Evolutionary conservation across 2,329 filamentous ascomycete genomes (phyloP).

Genomic region (Westerdykella sp.): DNA sequence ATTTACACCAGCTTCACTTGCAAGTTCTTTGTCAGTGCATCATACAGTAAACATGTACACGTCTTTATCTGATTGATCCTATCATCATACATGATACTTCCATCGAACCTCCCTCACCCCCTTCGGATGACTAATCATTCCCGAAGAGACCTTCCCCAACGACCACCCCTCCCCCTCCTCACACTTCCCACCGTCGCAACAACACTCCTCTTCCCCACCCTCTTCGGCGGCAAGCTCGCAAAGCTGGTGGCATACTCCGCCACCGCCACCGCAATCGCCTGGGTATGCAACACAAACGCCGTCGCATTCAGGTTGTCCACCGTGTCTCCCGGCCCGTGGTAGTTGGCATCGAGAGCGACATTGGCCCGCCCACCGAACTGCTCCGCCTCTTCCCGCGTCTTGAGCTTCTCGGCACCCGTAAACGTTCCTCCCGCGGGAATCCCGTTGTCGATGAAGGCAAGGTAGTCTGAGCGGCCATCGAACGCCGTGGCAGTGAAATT

Average conservation of each 20-base stretch:
- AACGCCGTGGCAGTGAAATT: slow-evolving; percentile 30
- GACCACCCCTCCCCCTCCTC: slow-evolving; percentile 62
- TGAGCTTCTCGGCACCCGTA: slow-evolving; percentile 36
- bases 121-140: slow-evolving; percentile 15
- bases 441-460: slow-evolving; percentile 31
- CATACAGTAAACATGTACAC: no score
- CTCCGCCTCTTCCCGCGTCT: slow-evolving; percentile 31
- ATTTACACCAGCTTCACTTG: no score
- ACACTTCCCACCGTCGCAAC: background rate
- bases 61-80: no score
- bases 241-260: slow-evolving; percentile 27
- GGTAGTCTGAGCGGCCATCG: slow-evolving; percentile 36
- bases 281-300: slow-evolving; percentile 27
- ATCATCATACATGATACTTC: no score
- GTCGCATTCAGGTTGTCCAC: slow-evolving; percentile 30
- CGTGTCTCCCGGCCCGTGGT: slow-evolving; percentile 34
- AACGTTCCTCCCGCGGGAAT: slow-evolving; percentile 34
- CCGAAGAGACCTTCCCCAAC: slow-evolving; percentile 49
- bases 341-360: slow-evolving; percentile 27
- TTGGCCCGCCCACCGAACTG: slow-evolving; percentile 32
- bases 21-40: no score
- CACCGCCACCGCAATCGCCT: slow-evolving; percentile 32
- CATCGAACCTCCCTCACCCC: no score
- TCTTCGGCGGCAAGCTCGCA: slow-evolving; percentile 24
- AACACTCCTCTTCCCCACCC: background rate